These are phyloP conservation scores for Penicillium janthinellum DNA, from an alignment of 2,329 filamentous ascomycete genomes.

Conservation along the genomic window DNA sequence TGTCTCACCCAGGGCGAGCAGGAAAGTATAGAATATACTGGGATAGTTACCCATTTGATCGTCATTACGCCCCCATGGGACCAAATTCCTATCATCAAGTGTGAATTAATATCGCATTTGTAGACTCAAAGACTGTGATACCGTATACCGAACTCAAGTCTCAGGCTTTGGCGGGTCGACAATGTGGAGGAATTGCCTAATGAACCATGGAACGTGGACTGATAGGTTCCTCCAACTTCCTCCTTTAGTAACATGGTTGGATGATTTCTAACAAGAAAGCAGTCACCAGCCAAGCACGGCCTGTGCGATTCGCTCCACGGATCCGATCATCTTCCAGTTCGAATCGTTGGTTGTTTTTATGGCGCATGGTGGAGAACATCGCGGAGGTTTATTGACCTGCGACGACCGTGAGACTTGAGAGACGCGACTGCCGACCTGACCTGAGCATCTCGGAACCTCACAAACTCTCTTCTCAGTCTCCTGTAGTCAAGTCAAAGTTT, in stretches of 20 bases:
- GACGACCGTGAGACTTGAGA: neutral
- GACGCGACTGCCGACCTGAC: neutral
- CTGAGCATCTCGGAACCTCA: neutral
- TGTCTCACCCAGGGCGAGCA: conserved; percentile 15
- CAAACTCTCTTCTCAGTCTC: neutral
- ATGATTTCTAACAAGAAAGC: conserved; percentile 19
- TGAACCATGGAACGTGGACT: conserved; percentile 13
- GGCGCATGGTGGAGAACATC: conserved; percentile 9
- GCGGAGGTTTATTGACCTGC: conserved; percentile 2
- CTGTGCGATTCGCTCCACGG: conserved; percentile 21
- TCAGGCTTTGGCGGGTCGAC: neutral
- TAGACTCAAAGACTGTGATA: too few species aligned
- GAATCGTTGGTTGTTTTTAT: conserved; percentile 4
- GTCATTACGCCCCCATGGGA: neutral
- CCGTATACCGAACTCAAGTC: too few species aligned
- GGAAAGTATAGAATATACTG: neutral
- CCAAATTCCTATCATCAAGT: neutral
- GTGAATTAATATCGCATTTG: too few species aligned
- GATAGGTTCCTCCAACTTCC: neutral
- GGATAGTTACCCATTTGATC: neutral
- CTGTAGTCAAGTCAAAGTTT: neutral
- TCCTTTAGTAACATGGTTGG: conserved; percentile 12
- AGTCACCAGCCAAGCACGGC: conserved; percentile 16
- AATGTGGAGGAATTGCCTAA: neutral
- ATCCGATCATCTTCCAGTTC: conserved; percentile 8